Evolutionary conservation across 768 basidiomycete genomes (phyloP).

Genomic region (Tricholoma furcatifolium): DNA sequence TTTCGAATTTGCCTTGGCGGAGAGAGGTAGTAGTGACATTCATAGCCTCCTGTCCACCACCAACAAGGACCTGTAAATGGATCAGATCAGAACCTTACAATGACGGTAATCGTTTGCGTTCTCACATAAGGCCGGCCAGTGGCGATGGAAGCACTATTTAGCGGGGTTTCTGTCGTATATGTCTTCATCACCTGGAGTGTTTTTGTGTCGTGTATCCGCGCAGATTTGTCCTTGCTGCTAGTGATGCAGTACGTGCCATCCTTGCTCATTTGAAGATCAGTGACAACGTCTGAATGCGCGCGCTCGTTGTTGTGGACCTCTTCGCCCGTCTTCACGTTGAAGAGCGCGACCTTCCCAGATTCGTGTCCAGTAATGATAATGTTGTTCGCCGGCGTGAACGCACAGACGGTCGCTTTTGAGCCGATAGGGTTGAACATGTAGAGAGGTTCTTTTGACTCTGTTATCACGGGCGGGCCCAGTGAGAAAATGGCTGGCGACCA

Average conservation of each 20-base stretch:
- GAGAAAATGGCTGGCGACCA: slow-evolving; percentile 1
- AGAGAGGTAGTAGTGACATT: slow-evolving; percentile 91
- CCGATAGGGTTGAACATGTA: slow-evolving; percentile 86
- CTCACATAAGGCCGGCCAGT: slow-evolving; percentile 75
- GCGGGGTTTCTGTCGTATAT: slow-evolving; percentile 87
- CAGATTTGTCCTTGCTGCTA: slow-evolving; percentile 94
- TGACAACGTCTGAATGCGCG: slow-evolving; percentile 83
- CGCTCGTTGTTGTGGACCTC: slow-evolving; percentile 83
- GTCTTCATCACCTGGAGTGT: slow-evolving; percentile 91
- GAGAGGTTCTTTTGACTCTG: slow-evolving; percentile 76
- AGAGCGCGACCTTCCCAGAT: slow-evolving; percentile 91
- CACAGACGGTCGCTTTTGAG: slow-evolving; percentile 95
- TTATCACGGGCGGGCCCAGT: neutral
- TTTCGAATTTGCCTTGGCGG: slow-evolving; percentile 97
- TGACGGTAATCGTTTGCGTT: neutral
- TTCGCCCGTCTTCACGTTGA: slow-evolving; percentile 85
- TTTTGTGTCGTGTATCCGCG: slow-evolving; percentile 89
- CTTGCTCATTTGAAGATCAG: slow-evolving; percentile 87
- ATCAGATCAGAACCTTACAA: neutral
- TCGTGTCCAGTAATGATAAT: slow-evolving; percentile 94
- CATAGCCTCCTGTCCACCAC: slow-evolving; percentile 99
- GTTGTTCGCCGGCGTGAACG: slow-evolving; percentile 77
- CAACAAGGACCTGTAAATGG: slow-evolving; percentile 68
- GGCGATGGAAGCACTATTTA: slow-evolving; percentile 90
- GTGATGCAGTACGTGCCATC: slow-evolving; percentile 96